Evolutionary conservation across 202 grass and related monocot genomes (phyloP).

Genomic region (Elaeis oleifera): DNA sequence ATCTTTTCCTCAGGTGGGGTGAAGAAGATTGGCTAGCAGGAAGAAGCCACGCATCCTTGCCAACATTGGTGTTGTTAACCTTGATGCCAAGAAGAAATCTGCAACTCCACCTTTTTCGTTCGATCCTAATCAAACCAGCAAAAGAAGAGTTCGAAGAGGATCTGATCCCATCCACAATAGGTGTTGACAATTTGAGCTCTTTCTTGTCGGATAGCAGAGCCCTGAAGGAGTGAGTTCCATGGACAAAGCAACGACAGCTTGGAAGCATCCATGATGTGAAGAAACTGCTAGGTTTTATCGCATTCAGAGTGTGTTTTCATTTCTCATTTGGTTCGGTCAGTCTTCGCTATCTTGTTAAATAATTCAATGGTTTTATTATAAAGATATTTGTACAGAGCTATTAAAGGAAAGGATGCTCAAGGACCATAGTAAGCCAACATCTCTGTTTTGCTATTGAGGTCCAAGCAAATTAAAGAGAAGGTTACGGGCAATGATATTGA

Average conservation of each 20-base stretch:
- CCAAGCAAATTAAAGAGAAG: not conserved
- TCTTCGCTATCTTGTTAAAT: conserved; percentile 15
- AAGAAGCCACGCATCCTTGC: conserved; percentile 20
- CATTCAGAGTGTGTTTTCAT: conserved; percentile 15
- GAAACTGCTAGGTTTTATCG: conserved; percentile 6
- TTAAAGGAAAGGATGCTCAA: conserved; percentile 19
- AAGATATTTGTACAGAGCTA: conserved; percentile 34
- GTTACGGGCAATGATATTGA: not conserved
- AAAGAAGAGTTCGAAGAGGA: conserved; percentile 53
- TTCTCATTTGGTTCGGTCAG: conserved; percentile 12
- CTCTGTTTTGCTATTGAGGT: conserved; percentile 3
- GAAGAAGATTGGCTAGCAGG: conserved; percentile 20
- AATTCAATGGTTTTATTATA: conserved; percentile 30
- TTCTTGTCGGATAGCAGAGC: not conserved
- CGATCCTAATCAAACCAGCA: conserved; percentile 37
- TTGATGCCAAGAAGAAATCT: conserved; percentile 23
- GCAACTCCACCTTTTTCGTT: conserved; percentile 7
- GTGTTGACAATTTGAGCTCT: conserved; percentile 26
- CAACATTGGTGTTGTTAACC: conserved; percentile 13
- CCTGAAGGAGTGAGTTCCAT: conserved; percentile 4
- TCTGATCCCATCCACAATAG: conserved; percentile 58
- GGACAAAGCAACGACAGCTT: conserved; percentile 19
- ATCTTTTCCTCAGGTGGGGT: conserved; percentile 23
- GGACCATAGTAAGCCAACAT: conserved; percentile 2
- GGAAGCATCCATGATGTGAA: not conserved